Conservation (phyloP, 176 grass and related monocot genomes). For the Tillandsia fasciculata region DNA sequence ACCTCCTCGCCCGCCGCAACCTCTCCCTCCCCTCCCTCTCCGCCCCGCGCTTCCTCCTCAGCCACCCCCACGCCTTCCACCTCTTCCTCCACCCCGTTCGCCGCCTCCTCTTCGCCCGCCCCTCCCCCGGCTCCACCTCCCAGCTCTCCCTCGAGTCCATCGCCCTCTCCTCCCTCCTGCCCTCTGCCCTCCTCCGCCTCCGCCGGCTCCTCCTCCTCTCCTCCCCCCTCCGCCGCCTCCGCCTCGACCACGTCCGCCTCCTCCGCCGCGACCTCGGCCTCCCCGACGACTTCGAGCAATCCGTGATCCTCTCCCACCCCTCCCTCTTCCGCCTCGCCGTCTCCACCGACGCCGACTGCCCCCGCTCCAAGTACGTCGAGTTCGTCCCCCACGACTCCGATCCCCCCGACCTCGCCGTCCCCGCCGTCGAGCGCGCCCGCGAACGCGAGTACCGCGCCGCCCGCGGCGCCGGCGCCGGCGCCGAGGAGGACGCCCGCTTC, state of each 20-base stretch:
- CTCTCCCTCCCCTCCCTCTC: slow-evolving; percentile 46
- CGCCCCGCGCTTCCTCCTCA: slow-evolving; percentile 53
- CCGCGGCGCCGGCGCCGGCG: slow-evolving; percentile 20
- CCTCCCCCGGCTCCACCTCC: slow-evolving; percentile 61
- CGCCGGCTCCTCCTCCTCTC: slow-evolving; percentile 73
- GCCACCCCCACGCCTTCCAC: slow-evolving; percentile 82
- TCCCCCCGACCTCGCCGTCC: slow-evolving; percentile 35
- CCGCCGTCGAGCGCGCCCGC: slow-evolving; percentile 49
- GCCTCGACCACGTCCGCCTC: slow-evolving; percentile 69
- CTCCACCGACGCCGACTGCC: slow-evolving; percentile 22
- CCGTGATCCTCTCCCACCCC: slow-evolving; percentile 53
- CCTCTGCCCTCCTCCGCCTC: slow-evolving; percentile 36
- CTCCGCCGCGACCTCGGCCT: slow-evolving; percentile 56
- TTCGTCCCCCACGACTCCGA: slow-evolving; percentile 34
- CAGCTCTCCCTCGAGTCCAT: slow-evolving; percentile 33
- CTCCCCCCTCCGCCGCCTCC: slow-evolving; percentile 44
- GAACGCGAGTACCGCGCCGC: slow-evolving; percentile 55
- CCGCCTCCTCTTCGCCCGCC: slow-evolving; percentile 60
- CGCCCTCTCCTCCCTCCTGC: slow-evolving; percentile 28
- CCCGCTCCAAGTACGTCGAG: slow-evolving; percentile 54
- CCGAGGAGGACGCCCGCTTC: slow-evolving; percentile 69
- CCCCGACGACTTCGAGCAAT: slow-evolving; percentile 71
- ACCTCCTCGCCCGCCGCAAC: slow-evolving; percentile 47
- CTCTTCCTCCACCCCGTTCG: slow-evolving; percentile 85
- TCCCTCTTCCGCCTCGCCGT: slow-evolving; percentile 51